Base-by-base conservation (phyloP, 2,329 filamentous ascomycete genomes). In the Calonectria leucothoes region DNA sequence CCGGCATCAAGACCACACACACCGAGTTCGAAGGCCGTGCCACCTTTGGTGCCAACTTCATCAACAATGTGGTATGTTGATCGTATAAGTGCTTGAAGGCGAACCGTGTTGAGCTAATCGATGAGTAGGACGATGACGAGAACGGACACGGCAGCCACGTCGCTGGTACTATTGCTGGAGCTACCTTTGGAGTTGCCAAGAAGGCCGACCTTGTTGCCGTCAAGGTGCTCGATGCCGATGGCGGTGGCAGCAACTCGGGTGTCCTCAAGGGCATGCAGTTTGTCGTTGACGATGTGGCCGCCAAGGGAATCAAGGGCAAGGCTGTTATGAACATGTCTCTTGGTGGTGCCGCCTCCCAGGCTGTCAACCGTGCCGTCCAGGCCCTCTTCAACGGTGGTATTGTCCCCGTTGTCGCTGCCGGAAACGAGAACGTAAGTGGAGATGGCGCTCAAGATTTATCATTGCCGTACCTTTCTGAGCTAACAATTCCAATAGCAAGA, bases 131-230 rank as follows among this genome's bases (percentile, higher is more conserved):
- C 79, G 86, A 86, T 5, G 90, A 92, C 68, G 86, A 89, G 76
- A 90, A 92, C 78, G 91, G 91, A 15, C 92, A 93, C 82, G 92
- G 92, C 49, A 91, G 87, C 69, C 92, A 93, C 84, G 90, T 92
- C 31, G 88, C 91, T 12, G 92, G 91, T 29, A 93, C 91, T 20
- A 89, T 92, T 52, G 92, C 86, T 27, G 90, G 91, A 39, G 85
- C 84, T 67, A 92, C 89, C 3, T 93, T 90, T 72, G 92, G 92
- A 75, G 90, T 93, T 6, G 90, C 91, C 78, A 81, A 81, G 78
- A 81, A 81, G 74, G 78, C 72, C 35, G 83, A 85, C 69, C 83
- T 92, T 55, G 82, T 91, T 66, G 89, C 87, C 45, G 90, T 93
- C 83, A 93, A 93, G 86, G 91, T 93, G 10, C 86, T 92, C n/a